Evolutionary conservation across 2,329 filamentous ascomycete species (phyloP).

Genomic region (Pseudogymnoascus sp.): DNA sequence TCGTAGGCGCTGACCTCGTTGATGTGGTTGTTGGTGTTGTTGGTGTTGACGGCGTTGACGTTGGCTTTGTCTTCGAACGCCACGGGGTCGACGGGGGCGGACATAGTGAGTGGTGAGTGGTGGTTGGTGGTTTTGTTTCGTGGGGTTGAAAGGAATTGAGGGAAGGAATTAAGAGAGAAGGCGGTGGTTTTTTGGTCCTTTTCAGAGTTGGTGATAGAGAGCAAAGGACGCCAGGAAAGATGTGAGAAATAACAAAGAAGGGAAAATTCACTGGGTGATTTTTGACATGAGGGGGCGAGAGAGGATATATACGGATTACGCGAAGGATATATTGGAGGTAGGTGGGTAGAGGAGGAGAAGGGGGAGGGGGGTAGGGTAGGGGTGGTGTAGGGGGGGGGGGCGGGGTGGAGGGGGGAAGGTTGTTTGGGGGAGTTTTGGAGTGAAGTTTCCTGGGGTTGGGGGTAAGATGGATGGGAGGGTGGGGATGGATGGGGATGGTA

Average conservation of each 20-base stretch:
- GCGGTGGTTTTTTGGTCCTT: too few relatives aligned
- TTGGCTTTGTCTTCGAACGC: background rate
- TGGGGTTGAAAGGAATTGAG: background rate
- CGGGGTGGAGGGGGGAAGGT: too few relatives aligned
- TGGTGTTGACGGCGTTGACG: slow-evolving; percentile 16
- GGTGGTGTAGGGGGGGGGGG: too few relatives aligned
- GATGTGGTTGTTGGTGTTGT: background rate
- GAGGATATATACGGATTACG: background rate
- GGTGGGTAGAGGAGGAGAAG: too few relatives aligned
- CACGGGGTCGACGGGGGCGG: background rate
- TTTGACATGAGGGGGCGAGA: background rate
- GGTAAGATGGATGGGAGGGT: background rate
- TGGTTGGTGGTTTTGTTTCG: background rate
- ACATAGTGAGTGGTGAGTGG: too few relatives aligned
- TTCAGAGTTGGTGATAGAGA: too few relatives aligned
- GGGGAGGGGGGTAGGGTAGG: too few relatives aligned
- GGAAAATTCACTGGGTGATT: background rate
- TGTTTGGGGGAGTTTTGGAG: background rate
- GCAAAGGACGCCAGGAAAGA: background rate
- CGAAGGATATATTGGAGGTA: background rate
- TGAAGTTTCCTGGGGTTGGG: background rate
- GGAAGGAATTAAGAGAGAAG: background rate
- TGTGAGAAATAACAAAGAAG: background rate
- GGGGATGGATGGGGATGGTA: background rate
- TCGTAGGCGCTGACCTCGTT: slow-evolving; percentile 13